Conservation (phyloP, 1,284 basidiomycete species). For the Marasmius tenuissimus region DNA sequence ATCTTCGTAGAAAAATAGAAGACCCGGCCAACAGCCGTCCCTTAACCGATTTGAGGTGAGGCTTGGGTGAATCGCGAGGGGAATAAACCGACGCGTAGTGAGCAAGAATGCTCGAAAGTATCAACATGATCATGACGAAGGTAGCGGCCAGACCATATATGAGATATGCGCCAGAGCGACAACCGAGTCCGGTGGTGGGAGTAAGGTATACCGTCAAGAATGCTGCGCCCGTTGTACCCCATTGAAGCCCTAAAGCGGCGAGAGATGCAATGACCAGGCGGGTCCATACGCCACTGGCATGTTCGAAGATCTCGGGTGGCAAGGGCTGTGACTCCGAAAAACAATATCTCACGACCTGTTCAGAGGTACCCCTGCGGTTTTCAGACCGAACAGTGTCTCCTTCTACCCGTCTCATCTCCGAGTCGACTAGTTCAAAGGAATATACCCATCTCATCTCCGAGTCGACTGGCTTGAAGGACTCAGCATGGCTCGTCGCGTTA, state of each 20-base stretch:
- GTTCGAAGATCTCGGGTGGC: constrained; percentile 25
- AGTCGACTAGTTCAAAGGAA: neutral
- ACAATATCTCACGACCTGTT: constrained; percentile 28
- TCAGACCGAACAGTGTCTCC: constrained; percentile 13
- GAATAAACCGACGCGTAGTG: constrained; percentile 24
- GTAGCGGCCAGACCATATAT: constrained; percentile 37
- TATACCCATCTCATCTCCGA: neutral
- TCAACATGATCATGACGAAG: constrained; percentile 34
- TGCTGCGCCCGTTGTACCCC: constrained; percentile 37
- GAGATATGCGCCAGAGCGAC: constrained; percentile 37
- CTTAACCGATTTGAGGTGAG: too few species aligned
- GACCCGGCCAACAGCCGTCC: constrained; percentile 6
- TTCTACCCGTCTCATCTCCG: neutral
- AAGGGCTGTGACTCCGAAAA: neutral
- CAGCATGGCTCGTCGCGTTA: constrained; percentile 5
- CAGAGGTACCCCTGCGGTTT: constrained; percentile 17
- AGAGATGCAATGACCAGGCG: constrained; percentile 35
- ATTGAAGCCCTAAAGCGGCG: constrained; percentile 34
- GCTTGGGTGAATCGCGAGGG: neutral
- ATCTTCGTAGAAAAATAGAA: constrained; percentile 27
- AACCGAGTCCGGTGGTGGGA: constrained; percentile 39
- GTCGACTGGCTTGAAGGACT: neutral
- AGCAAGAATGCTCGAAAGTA: constrained; percentile 34
- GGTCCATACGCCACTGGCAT: constrained; percentile 20
- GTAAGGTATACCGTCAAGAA: constrained; percentile 35